Evolutionary conservation across 2,329 filamentous ascomycete genomes (phyloP), one percentile per base, ranked within the genome.

Genomic region (Coniella lustricola): DNA sequence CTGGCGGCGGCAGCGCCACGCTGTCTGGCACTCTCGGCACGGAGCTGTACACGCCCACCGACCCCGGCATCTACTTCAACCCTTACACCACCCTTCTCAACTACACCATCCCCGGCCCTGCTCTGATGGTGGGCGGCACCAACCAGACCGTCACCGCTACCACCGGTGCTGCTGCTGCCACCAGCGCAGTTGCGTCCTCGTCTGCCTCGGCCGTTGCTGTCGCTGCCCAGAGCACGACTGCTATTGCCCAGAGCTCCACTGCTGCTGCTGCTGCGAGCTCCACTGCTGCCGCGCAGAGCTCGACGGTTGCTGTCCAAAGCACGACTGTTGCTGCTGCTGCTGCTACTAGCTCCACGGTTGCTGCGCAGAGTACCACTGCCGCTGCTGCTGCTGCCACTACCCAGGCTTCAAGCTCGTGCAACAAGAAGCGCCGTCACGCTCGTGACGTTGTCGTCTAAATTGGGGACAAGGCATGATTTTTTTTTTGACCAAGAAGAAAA

Each of bases 1-100:
- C 61, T 18, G 70, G 71, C 34, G 58, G 59, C 20, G 63, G 63
- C 47, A 55, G 53, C 46, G 63, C 61, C 16, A 57, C 54, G n/a
- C 60, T 60, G 22, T 41, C 35, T 3, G 60, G 60, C 41, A 61
- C 60, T 0, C 50, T 60, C 17, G 60, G 54, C 14, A 57, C 56
- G 29, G 53, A 58, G 29, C 54, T 60, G 7, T 54, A 61, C 54
- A 48, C 12, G 3, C 48, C 55, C 29, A 55, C 50, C 16, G 58
- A 60, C 51, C 18, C 57, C 2, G 60, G 60, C 32, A 60, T 62
- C 39, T 50, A 59, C 32, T 61, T 61, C 54, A 58, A 60, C 51
- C 56, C 57, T 21, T 60, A 56, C 49, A 50, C 46, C 49, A 44
- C 25, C 40, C 45, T 50, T 39, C 47, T 51, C 40, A 46, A 54